These are phyloP conservation scores for Hypoxylon cercidicola DNA, from an alignment of 495 filamentous ascomycete species.

Conservation along the genomic window DNA sequence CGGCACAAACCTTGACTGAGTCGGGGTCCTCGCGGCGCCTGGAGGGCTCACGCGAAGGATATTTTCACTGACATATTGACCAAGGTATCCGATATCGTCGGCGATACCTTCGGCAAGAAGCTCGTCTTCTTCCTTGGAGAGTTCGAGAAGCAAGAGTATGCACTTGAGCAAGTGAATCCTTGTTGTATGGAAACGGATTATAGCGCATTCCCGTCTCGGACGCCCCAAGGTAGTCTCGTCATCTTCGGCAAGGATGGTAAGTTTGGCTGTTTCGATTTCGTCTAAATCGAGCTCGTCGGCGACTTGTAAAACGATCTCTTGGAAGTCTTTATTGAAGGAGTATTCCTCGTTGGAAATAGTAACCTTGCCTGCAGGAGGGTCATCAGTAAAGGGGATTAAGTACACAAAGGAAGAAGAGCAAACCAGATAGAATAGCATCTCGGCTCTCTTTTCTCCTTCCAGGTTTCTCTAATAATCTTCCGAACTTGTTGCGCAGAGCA, in stretches of 20 bases:
- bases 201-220: constrained; percentile 72
- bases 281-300: constrained; percentile 91
- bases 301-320: constrained; percentile 78
- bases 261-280: constrained; percentile 80
- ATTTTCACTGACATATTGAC: constrained; percentile 49
- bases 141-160: constrained; percentile 76
- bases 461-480: constrained; percentile 79
- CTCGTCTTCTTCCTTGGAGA: constrained; percentile 69
- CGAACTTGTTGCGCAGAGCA: constrained; percentile 74
- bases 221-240: constrained; percentile 73
- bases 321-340: constrained; percentile 85
- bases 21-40: constrained; percentile 21
- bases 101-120: constrained; percentile 50
- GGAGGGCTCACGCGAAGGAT: constrained; percentile 50
- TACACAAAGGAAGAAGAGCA: constrained; percentile 49
- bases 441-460: constrained; percentile 74
- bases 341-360: constrained; percentile 76
- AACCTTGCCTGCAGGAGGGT: constrained; percentile 68
- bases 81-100: constrained; percentile 48
- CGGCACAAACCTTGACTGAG: constrained; percentile 61
- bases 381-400: constrained; percentile 48
- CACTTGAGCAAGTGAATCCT: constrained; percentile 83
- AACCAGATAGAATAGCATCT: constrained; percentile 59
- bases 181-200: constrained; percentile 86
- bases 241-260: constrained; percentile 75